phyloP scores from a whole-genome alignment of 2,329 filamentous ascomycete genomes.

The Colletotrichum sublineola region DNA sequence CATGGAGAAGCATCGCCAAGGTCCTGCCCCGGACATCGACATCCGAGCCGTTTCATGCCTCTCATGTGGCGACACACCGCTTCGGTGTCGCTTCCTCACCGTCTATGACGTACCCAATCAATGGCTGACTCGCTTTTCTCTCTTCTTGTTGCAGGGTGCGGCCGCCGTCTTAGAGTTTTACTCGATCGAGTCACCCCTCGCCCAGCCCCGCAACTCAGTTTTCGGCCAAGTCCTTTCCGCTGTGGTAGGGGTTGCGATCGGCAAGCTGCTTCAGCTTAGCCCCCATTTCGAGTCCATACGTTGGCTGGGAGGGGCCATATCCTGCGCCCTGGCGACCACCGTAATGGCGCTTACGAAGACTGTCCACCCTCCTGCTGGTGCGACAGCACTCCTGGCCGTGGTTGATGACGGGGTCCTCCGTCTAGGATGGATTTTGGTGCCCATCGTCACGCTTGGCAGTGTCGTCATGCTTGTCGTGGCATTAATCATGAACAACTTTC shows the following conservation, averaged over 20 bases:
- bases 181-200: conserved; percentile 77
- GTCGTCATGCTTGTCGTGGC: conserved; percentile 73
- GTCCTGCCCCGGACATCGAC: conserved; percentile 11
- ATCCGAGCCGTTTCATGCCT: conserved; percentile 9
- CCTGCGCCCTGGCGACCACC: conserved; percentile 73
- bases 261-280: conserved; percentile 73
- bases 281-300: conserved; percentile 63
- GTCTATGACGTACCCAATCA: background rate
- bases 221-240: conserved; percentile 76
- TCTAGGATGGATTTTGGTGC: conserved; percentile 78
- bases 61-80: conserved; percentile 24
- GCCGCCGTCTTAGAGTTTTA: conserved; percentile 83
- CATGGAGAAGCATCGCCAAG: background rate
- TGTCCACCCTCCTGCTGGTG: conserved; percentile 80
- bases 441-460: conserved; percentile 72
- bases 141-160: conserved; percentile 67
- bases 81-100: conserved; percentile 8
- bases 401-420: conserved; percentile 65
- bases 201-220: conserved; percentile 79
- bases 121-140: conserved; percentile 13
- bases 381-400: conserved; percentile 78
- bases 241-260: conserved; percentile 70
- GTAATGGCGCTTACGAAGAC: conserved; percentile 80
- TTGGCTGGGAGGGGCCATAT: conserved; percentile 75
- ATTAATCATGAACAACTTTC: conserved; percentile 77